Percentiles rank a stretch among this genome's conserved stretches.
These are phyloP conservation scores for Litsea cubeba DNA, from an alignment of 164 flowering plant species.

Conservation along the genomic window DNA sequence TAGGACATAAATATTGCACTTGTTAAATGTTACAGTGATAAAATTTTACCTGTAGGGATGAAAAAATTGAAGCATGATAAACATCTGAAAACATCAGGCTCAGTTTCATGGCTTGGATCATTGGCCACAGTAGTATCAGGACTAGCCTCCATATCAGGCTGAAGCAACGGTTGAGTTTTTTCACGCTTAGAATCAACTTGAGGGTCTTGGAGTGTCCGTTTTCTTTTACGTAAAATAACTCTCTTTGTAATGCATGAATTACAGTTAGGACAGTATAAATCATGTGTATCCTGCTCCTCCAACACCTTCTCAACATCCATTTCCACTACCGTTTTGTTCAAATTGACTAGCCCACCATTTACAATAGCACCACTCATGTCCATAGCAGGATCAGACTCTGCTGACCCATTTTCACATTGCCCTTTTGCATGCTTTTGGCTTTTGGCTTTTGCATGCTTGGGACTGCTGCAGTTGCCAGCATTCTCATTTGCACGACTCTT, in stretches of 20 bases:
- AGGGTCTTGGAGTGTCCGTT: conserved; percentile 22
- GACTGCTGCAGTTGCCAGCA: conserved; percentile 8
- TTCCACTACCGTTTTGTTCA: conserved; percentile 28
- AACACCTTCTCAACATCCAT: conserved; percentile 56
- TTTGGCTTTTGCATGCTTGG: conserved; percentile 12
- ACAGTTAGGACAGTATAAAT: conserved; percentile 77
- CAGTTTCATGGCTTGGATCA: conserved; percentile 19
- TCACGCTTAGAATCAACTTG: conserved; percentile 24
- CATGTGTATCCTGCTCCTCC: conserved; percentile 72
- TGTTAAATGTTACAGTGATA: not conserved
- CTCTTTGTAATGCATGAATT: conserved; percentile 66
- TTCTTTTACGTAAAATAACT: conserved; percentile 66
- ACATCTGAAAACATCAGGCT: conserved; percentile 55
- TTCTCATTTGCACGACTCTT: conserved; percentile 10
- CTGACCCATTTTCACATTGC: conserved; percentile 6
- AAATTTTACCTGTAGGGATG: conserved; percentile 49
- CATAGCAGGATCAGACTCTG: conserved; percentile 7
- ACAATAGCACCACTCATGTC: not conserved
- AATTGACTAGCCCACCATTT: conserved; percentile 18
- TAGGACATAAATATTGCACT: not conserved
- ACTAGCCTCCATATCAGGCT: conserved; percentile 8
- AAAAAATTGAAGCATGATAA: conserved; percentile 71
- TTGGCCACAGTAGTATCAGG: not conserved
- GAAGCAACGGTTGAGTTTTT: conserved; percentile 18
- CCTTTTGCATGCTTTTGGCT: conserved; percentile 12